These are phyloP conservation scores for Apiospora sp. DNA, from an alignment of 2,329 filamentous ascomycete species.

Conservation along the genomic window DNA sequence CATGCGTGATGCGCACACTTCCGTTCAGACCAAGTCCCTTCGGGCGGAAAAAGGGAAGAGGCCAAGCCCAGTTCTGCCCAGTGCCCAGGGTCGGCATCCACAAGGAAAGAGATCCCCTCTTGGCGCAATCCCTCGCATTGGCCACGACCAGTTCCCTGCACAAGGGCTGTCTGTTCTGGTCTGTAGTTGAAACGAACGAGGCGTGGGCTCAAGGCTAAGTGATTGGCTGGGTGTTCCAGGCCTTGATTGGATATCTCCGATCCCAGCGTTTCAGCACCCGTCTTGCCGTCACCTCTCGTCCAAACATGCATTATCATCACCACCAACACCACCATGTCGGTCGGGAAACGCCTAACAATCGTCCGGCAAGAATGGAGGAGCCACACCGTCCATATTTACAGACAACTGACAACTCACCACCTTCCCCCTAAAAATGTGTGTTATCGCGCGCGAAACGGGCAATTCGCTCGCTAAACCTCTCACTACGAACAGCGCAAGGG, in stretches of 20 bases:
- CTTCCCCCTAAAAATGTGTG: neutral
- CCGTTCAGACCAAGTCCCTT: neutral
- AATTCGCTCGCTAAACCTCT: neutral
- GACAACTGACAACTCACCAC: constrained; percentile 8
- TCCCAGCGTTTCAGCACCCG: constrained; percentile 20
- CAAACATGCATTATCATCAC: constrained; percentile 18
- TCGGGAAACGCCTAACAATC: constrained; percentile 13
- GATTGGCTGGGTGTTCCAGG: constrained; percentile 19
- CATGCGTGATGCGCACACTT: constrained; percentile 16
- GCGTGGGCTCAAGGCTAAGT: constrained; percentile 7
- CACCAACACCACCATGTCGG: neutral
- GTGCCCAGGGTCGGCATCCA: constrained; percentile 16
- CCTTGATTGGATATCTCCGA: constrained; percentile 21
- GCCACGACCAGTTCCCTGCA: neutral
- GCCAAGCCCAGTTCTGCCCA: constrained; percentile 6
- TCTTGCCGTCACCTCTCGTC: neutral
- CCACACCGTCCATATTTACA: neutral
- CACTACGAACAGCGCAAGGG: neutral
- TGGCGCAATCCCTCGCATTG: constrained; percentile 4
- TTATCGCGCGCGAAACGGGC: neutral
- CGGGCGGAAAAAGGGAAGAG: neutral
- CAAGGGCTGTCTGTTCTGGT: neutral
- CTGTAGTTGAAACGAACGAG: constrained; percentile 22
- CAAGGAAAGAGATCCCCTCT: constrained; percentile 16
- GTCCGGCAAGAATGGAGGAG: neutral